A percentile compares a stretch with the other conserved stretches of the same genome.
These are phyloP conservation scores for Cantharellus anzutake DNA, from an alignment of 768 basidiomycete species.

Conservation along the genomic window DNA sequence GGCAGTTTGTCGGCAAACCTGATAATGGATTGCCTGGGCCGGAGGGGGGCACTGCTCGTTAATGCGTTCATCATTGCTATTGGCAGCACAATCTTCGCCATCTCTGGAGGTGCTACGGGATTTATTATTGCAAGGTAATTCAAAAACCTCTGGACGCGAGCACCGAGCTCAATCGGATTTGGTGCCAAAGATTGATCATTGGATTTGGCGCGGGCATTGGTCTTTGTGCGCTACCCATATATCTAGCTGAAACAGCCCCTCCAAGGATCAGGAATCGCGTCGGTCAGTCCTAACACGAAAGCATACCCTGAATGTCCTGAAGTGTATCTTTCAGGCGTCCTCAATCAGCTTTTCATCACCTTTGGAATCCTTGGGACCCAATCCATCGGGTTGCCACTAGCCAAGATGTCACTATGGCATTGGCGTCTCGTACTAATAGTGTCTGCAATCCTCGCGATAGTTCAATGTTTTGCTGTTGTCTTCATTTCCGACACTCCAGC, in stretches of 20 bases:
- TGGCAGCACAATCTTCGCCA: conserved; percentile 31
- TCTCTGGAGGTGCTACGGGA: conserved; percentile 2
- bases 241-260: conserved; percentile 19
- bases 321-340: conserved; percentile 7
- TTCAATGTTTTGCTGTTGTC: neutral
- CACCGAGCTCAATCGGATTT: neutral
- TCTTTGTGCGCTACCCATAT: conserved; percentile 16
- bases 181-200: conserved; percentile 2
- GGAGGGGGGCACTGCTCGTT: conserved; percentile 42
- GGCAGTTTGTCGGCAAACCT: conserved; percentile 54
- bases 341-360: conserved; percentile 16
- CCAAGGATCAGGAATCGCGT: conserved; percentile 15
- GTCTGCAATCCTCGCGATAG: neutral
- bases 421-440: neutral
- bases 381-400: conserved; percentile 35
- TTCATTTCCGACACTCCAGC: conserved; percentile 1
- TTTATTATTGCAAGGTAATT: conserved; percentile 7
- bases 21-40: conserved; percentile 51
- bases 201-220: conserved; percentile 6
- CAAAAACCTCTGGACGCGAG: neutral
- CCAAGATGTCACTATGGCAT: neutral
- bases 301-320: neutral
- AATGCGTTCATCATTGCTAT: conserved; percentile 35
- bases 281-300: conserved; percentile 10
- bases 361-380: conserved; percentile 80